These are phyloP conservation scores for Coprinellus aureogranulatus DNA, from an alignment of 768 basidiomycete species.

Conservation along the genomic window DNA sequence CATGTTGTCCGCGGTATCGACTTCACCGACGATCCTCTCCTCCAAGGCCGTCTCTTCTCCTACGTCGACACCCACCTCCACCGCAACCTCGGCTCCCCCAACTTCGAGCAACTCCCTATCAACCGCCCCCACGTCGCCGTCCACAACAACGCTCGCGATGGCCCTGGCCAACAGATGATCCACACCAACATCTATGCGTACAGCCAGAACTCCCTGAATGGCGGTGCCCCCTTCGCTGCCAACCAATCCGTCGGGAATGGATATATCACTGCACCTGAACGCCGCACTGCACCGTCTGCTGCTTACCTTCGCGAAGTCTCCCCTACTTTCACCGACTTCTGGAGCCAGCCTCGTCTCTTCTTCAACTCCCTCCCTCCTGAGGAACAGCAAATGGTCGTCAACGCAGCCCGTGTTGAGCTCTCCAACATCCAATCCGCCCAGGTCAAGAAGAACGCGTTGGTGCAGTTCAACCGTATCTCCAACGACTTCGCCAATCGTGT, in stretches of 20 bases:
- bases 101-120: constrained; percentile 80
- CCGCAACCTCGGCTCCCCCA: constrained; percentile 61
- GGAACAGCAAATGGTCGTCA: constrained; percentile 71
- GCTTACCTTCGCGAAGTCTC: constrained; percentile 61
- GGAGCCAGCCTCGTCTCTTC: constrained; percentile 73
- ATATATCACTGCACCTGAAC: constrained; percentile 45
- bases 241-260: constrained; percentile 58
- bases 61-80: constrained; percentile 85
- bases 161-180: constrained; percentile 55
- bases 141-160: constrained; percentile 66
- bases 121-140: constrained; percentile 79
- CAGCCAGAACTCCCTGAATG: constrained; percentile 71
- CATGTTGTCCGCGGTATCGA: constrained; percentile 69
- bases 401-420: constrained; percentile 78
- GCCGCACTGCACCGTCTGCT: constrained; percentile 39
- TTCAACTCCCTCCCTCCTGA: constrained; percentile 70
- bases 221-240: constrained; percentile 45
- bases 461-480: constrained; percentile 62
- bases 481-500: constrained; percentile 68
- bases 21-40: constrained; percentile 73
- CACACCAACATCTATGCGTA: constrained; percentile 65
- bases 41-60: constrained; percentile 82
- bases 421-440: constrained; percentile 68
- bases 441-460: constrained; percentile 54
- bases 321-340: constrained; percentile 77